Conservation (phyloP, 352 stramenopile species). For the Phytophthora ohioensis region DNA sequence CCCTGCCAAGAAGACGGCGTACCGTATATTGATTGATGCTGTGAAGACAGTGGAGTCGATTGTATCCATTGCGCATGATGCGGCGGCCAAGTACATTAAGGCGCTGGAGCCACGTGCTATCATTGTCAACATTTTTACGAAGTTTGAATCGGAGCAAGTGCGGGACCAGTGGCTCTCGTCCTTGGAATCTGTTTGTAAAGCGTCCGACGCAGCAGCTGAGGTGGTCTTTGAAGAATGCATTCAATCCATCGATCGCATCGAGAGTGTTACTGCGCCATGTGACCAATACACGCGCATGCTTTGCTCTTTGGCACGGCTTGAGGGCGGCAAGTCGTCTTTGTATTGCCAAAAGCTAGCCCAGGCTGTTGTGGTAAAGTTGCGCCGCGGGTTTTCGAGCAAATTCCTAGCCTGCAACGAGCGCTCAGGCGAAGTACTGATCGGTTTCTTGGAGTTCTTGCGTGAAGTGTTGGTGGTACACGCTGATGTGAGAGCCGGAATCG, state of each 20-base stretch:
- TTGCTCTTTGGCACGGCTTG: conserved; percentile 72
- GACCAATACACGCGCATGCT: conserved; percentile 82
- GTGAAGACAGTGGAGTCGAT: conserved; percentile 87
- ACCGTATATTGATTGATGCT: conserved; percentile 85
- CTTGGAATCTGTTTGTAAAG: conserved; percentile 75
- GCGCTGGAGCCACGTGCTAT: conserved; percentile 50
- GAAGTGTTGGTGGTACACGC: conserved; percentile 72
- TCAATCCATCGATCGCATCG: conserved; percentile 67
- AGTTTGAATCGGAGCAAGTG: conserved; percentile 76
- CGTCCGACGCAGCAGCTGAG: conserved; percentile 46
- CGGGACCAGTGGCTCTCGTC: conserved; percentile 89
- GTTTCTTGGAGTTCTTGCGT: conserved; percentile 80
- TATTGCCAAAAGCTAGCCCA: conserved; percentile 66
- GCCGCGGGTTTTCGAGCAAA: conserved; percentile 77
- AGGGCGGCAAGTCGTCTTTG: conserved; percentile 47
- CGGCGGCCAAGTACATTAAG: conserved; percentile 74
- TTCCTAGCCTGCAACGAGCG: conserved; percentile 81
- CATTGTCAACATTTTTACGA: conserved; percentile 68
- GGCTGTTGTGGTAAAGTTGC: conserved; percentile 68
- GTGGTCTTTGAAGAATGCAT: conserved; percentile 79
- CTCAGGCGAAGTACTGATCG: conserved; percentile 73
- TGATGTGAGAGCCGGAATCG: conserved; percentile 60
- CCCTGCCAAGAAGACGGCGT: conserved; percentile 52
- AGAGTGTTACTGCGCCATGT: conserved; percentile 64
- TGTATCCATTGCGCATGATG: conserved; percentile 70